Percentiles rank a stretch among this genome's conserved stretches.
phyloP scores from a whole-genome alignment of 2,329 filamentous ascomycete species.

The Sporothrix globosa region DNA sequence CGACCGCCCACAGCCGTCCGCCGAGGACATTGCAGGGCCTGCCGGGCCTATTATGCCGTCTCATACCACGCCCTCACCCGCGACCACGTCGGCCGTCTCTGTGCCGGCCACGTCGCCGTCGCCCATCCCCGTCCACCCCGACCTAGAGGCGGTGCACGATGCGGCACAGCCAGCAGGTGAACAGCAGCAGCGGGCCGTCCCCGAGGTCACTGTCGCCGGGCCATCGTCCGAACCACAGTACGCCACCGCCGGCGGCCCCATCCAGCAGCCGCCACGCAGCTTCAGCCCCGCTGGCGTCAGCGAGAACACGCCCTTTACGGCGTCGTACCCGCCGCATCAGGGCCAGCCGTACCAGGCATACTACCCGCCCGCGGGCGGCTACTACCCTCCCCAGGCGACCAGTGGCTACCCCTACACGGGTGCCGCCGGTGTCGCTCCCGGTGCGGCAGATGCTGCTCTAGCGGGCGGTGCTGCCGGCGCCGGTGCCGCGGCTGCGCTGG shows the following conservation, averaged over 20 bases:
- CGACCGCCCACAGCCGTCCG: constrained; percentile 15
- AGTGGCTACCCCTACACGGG: constrained; percentile 18
- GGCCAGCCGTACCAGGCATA: not conserved
- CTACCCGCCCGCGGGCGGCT: not conserved
- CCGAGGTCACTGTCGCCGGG: constrained; percentile 11
- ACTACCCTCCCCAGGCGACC: constrained; percentile 12
- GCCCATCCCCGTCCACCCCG: constrained; percentile 15
- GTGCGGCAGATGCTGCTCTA: not conserved
- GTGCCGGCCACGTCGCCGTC: not conserved
- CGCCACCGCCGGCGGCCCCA: not conserved
- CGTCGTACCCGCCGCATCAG: not conserved
- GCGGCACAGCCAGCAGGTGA: not conserved
- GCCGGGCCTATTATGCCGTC: not conserved
- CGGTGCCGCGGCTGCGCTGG: not conserved
- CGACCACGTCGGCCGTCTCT: not conserved
- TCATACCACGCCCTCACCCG: not conserved
- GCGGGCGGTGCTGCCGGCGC: not conserved
- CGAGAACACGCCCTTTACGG: constrained; percentile 26
- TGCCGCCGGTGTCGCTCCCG: not conserved
- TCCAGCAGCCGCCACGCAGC: constrained; percentile 13
- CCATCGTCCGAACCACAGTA: not conserved
- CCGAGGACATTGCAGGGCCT: constrained; percentile 26
- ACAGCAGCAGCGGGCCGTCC: not conserved
- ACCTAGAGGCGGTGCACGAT: not conserved
- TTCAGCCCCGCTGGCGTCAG: constrained; percentile 16